phyloP scores from a whole-genome alignment of 2,329 filamentous ascomycete genomes.

The Pseudogymnoascus sp. region DNA sequence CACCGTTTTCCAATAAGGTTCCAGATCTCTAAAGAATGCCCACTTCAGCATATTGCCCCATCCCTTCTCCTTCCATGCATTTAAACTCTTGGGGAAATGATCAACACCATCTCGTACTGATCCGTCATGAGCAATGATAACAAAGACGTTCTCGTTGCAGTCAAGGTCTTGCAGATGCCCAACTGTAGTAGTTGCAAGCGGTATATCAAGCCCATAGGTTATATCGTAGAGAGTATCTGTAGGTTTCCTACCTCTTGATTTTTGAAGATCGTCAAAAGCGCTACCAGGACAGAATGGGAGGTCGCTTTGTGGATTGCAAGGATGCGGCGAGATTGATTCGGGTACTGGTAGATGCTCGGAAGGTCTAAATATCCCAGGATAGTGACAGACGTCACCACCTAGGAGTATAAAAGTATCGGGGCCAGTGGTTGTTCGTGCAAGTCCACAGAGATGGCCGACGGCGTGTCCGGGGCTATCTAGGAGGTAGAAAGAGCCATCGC shows the following conservation, averaged over 20 bases:
- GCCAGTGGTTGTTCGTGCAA: conserved; percentile 34
- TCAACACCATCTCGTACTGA: conserved; percentile 36
- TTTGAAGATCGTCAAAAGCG: conserved; percentile 23
- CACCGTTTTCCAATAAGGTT: conserved; percentile 6
- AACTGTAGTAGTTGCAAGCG: conserved; percentile 28
- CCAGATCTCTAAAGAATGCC: conserved; percentile 43
- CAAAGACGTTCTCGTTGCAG: conserved; percentile 36
- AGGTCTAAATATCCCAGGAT: conserved; percentile 34
- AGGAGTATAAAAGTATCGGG: conserved; percentile 37
- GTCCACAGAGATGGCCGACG: conserved; percentile 37
- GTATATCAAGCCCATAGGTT: conserved; percentile 24
- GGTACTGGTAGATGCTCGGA: conserved; percentile 34
- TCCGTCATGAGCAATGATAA: conserved; percentile 40
- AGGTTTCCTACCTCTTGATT: conserved; percentile 19
- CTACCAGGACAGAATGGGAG: conserved; percentile 20
- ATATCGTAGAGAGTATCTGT: conserved; percentile 25
- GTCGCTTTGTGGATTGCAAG: conserved; percentile 25
- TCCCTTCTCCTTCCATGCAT: conserved; percentile 39
- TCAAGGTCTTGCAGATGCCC: conserved; percentile 39
- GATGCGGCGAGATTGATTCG: conserved; percentile 32
- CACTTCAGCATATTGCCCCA: conserved; percentile 39
- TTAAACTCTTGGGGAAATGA: conserved; percentile 41
- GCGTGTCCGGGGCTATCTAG: conserved; percentile 38
- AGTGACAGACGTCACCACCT: conserved; percentile 40
- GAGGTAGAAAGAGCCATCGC: conserved; percentile 38